Evolutionary conservation across 371 early-diverging fungal genomes (phyloP).

Genomic region (Lichtheimia corymbifera): DNA sequence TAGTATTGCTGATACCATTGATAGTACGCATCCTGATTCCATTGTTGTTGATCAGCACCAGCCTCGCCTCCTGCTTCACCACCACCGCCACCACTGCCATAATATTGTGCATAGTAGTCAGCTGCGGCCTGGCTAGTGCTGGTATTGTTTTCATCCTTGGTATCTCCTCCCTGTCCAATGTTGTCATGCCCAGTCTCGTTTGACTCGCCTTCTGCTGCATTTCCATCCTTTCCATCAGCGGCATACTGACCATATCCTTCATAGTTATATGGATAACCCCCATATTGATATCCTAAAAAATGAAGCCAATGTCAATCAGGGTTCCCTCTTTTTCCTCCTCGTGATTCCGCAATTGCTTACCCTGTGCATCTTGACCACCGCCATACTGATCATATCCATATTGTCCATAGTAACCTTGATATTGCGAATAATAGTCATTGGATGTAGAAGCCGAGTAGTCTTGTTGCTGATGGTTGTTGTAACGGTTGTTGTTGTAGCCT

Average conservation of each 20-base stretch:
- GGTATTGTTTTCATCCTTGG: constrained; percentile 11
- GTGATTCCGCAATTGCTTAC: neutral
- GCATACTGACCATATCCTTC: constrained; percentile 28
- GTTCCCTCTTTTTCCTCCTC: neutral
- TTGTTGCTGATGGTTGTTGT: constrained; percentile 11
- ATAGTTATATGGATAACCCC: constrained; percentile 31
- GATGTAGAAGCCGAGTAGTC: constrained; percentile 1
- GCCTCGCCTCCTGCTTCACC: constrained; percentile 4
- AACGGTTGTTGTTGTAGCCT: constrained; percentile 12
- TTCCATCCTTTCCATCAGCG: constrained; percentile 2
- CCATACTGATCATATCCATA: constrained; percentile 35
- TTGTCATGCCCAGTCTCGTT: constrained; percentile 5
- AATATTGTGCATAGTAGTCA: constrained; percentile 40
- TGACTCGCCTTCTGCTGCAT: constrained; percentile 3
- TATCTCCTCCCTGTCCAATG: constrained; percentile 15
- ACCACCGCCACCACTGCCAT: constrained; percentile 13
- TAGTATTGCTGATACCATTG: constrained; percentile 55
- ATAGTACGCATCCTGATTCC: constrained; percentile 43
- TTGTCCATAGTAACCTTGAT: constrained; percentile 44
- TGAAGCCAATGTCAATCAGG: neutral
- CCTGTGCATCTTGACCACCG: constrained; percentile 5
- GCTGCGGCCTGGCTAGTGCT: constrained; percentile 2
- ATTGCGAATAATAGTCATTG: constrained; percentile 40
- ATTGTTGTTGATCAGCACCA: constrained; percentile 26
- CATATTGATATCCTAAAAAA: constrained; percentile 20